phyloP scores from a whole-genome alignment of 768 basidiomycete species.

The Mycena floridula region DNA sequence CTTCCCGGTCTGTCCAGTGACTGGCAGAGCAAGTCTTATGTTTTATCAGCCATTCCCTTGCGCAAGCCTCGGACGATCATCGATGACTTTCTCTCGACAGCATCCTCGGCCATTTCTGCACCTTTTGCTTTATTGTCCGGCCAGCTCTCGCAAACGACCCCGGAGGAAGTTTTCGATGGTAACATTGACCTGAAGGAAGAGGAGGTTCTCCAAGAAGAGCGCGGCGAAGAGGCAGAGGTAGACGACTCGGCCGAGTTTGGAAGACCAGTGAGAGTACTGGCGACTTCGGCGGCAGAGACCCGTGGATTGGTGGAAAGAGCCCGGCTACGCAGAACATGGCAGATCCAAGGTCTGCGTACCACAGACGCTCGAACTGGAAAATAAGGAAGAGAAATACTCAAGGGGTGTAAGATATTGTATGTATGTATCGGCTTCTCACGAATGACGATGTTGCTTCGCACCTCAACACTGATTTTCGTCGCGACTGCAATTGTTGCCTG shows the following conservation, averaged over 20 bases:
- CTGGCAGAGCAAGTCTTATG: conserved; percentile 57
- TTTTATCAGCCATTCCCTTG: conserved; percentile 61
- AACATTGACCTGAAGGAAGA: conserved; percentile 72
- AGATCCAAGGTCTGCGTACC: conserved; percentile 36
- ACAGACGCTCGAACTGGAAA: conserved; percentile 12
- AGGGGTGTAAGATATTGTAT: too few relatives aligned
- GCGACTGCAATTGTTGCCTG: not conserved
- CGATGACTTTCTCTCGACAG: conserved; percentile 63
- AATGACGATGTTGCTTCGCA: too few relatives aligned
- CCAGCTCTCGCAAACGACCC: conserved; percentile 33
- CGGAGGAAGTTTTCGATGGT: conserved; percentile 61
- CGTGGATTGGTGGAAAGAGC: conserved; percentile 20
- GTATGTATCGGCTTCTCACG: too few relatives aligned
- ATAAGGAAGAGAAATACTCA: too few relatives aligned
- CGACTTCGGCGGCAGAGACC: conserved; percentile 37
- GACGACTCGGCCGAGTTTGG: conserved; percentile 62
- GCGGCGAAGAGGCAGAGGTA: conserved; percentile 71
- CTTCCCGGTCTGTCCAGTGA: conserved; percentile 38
- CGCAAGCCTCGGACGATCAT: conserved; percentile 64
- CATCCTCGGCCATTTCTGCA: conserved; percentile 52
- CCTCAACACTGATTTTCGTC: too few relatives aligned
- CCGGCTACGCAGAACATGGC: conserved; percentile 40
- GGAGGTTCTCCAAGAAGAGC: conserved; percentile 74
- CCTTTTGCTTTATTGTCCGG: conserved; percentile 53
- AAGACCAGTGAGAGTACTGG: conserved; percentile 51